These are phyloP conservation scores for Polytrichum formosum DNA, from an alignment of 225 moss, liverwort and hornwort species.

Conservation along the genomic window DNA sequence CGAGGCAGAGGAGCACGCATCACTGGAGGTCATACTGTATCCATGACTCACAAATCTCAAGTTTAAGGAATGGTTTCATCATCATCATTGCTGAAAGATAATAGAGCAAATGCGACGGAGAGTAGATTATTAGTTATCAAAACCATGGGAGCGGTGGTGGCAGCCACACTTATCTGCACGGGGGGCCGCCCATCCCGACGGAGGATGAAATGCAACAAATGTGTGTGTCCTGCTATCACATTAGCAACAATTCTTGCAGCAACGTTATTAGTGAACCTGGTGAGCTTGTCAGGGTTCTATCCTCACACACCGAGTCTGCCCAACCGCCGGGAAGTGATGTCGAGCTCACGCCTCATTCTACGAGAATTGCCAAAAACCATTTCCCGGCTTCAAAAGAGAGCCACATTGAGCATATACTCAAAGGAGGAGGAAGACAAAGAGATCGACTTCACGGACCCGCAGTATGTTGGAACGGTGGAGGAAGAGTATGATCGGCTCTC, in stretches of 20 bases:
- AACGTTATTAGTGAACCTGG: constrained; percentile 38
- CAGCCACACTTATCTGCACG: no score
- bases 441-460: constrained; percentile 30
- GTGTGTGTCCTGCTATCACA: constrained; percentile 29
- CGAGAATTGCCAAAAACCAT: constrained; percentile 30
- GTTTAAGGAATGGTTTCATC: no score
- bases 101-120: no score
- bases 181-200: constrained; percentile 1
- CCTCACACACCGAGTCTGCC: constrained; percentile 20
- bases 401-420: constrained; percentile 8
- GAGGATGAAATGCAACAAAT: constrained; percentile 30
- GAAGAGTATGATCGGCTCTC: constrained; percentile 39
- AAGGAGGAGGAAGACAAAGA: constrained; percentile 24
- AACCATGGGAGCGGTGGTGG: neutral
- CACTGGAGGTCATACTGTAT: neutral
- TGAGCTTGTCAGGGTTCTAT: constrained; percentile 24
- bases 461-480: constrained; percentile 42
- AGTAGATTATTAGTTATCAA: neutral
- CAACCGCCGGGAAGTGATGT: constrained; percentile 23
- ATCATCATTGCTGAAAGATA: no score
- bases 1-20: neutral
- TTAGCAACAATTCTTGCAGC: constrained; percentile 24
- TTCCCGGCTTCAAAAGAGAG: constrained; percentile 9
- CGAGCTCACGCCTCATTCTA: constrained; percentile 27
- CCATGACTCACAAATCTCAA: neutral